Evolutionary conservation across 192 early-diverging fungal genomes (phyloP).

Genomic region (Endogone sp.): DNA sequence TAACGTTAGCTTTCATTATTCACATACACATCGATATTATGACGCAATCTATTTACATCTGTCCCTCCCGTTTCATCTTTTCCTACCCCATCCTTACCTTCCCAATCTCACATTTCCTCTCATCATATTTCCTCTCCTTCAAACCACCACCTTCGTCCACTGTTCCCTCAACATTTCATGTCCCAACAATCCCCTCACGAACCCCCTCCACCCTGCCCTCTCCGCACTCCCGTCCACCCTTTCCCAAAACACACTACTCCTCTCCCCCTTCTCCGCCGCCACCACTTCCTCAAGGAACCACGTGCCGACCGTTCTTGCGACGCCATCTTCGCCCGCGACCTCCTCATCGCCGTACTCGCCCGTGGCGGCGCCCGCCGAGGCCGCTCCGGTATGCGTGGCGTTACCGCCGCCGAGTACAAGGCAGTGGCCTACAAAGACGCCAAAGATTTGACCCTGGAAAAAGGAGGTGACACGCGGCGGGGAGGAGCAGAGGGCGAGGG

Average conservation of each 20-base stretch:
- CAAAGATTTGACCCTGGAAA: slow-evolving; percentile 38
- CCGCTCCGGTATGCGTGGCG: neutral
- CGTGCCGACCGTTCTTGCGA: neutral
- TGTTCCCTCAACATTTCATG: slow-evolving; percentile 23
- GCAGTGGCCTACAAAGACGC: slow-evolving; percentile 33
- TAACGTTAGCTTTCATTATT: too few relatives aligned
- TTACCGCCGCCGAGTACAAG: slow-evolving; percentile 17
- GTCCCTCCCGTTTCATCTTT: too few relatives aligned
- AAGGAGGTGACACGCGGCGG: slow-evolving; percentile 17
- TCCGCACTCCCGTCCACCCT: slow-evolving; percentile 3
- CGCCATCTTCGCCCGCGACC: neutral
- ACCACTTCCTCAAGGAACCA: neutral
- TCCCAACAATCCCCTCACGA: slow-evolving; percentile 33
- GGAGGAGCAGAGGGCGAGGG: slow-evolving; percentile 7
- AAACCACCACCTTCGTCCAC: slow-evolving; percentile 19
- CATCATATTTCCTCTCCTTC: too few relatives aligned
- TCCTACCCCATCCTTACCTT: too few relatives aligned
- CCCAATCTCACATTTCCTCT: too few relatives aligned
- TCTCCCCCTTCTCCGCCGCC: neutral
- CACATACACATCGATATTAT: too few relatives aligned
- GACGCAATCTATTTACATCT: neutral
- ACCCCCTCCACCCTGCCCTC: slow-evolving; percentile 24
- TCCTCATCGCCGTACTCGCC: neutral
- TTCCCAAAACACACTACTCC: neutral
- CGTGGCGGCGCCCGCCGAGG: neutral